These are phyloP conservation scores for Prunus fruticosa DNA, from an alignment of 306 rosid genomes.

Conservation along the genomic window DNA sequence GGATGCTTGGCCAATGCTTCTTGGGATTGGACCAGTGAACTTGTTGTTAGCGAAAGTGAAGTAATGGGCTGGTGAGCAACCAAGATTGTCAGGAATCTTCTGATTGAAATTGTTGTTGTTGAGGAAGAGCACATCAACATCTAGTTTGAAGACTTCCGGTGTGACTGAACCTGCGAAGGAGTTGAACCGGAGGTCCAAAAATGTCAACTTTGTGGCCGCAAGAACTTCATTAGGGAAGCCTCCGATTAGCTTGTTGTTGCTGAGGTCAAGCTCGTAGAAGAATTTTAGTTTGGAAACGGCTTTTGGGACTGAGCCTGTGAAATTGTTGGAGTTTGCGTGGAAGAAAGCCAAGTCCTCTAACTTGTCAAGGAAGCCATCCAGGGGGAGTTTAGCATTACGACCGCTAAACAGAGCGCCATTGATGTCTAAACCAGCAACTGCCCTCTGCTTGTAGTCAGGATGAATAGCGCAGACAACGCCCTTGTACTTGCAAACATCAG, in stretches of 20 bases:
- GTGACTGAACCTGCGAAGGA: constrained; percentile 27
- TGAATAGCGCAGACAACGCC: constrained; percentile 29
- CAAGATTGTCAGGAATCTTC: constrained; percentile 48
- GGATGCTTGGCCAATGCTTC: constrained; percentile 42
- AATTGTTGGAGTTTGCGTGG: constrained; percentile 77
- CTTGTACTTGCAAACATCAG: background rate
- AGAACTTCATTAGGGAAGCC: constrained; percentile 41
- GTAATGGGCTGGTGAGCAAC: constrained; percentile 51
- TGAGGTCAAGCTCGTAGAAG: constrained; percentile 76
- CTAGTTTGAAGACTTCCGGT: constrained; percentile 21
- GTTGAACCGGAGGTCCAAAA: constrained; percentile 79
- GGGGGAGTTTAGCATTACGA: background rate
- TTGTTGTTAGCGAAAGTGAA: constrained; percentile 69
- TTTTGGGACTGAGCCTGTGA: constrained; percentile 29
- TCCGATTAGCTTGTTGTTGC: constrained; percentile 47
- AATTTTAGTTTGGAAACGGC: background rate
- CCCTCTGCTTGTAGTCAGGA: background rate
- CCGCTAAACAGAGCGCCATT: constrained; percentile 19
- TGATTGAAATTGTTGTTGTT: constrained; percentile 50
- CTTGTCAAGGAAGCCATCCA: constrained; percentile 15
- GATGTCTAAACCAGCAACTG: constrained; percentile 56
- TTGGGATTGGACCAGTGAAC: constrained; percentile 56
- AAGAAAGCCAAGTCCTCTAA: constrained; percentile 49
- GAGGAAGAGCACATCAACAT: constrained; percentile 60
- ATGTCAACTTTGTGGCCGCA: constrained; percentile 19